Evolutionary conservation across 2,329 filamentous ascomycete genomes (phyloP).

Genomic region (Fonsecaea multimorphosa): DNA sequence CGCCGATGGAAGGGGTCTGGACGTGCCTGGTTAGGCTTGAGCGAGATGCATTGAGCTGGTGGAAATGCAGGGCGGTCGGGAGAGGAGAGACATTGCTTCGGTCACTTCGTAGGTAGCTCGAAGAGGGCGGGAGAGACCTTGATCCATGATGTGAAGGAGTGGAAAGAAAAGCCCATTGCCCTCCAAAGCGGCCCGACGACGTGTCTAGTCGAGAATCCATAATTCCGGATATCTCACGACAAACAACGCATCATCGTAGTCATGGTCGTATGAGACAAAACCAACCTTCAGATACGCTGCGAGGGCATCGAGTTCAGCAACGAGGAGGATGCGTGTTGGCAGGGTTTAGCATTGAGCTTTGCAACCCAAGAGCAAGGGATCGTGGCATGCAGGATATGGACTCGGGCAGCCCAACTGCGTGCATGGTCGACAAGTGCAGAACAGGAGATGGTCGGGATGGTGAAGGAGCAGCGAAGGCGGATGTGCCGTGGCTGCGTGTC

Average conservation of each 20-base stretch:
- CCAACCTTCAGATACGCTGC: constrained; percentile 15
- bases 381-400: constrained; percentile 17
- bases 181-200: constrained; percentile 39
- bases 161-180: constrained; percentile 39
- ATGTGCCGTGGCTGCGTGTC: constrained; percentile 16
- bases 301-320: constrained; percentile 14
- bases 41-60: constrained; percentile 36
- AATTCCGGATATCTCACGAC: constrained; percentile 20
- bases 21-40: constrained; percentile 36
- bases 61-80: constrained; percentile 30
- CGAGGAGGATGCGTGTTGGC: constrained; percentile 4
- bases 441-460: constrained; percentile 6
- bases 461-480: constrained; percentile 3
- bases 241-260: constrained; percentile 34
- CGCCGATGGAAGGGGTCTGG: constrained; percentile 35
- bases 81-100: constrained; percentile 38
- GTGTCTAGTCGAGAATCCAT: constrained; percentile 39
- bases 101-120: constrained; percentile 38
- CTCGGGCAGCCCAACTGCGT: constrained; percentile 14
- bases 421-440: constrained; percentile 14
- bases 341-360: constrained; percentile 14
- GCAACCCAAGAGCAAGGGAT: constrained; percentile 20
- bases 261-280: constrained; percentile 1
- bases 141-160: constrained; percentile 31
- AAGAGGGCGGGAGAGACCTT: constrained; percentile 39